phyloP scores from a whole-genome alignment of 129 eudicot genomes.

The Tanacetum coccineum region DNA sequence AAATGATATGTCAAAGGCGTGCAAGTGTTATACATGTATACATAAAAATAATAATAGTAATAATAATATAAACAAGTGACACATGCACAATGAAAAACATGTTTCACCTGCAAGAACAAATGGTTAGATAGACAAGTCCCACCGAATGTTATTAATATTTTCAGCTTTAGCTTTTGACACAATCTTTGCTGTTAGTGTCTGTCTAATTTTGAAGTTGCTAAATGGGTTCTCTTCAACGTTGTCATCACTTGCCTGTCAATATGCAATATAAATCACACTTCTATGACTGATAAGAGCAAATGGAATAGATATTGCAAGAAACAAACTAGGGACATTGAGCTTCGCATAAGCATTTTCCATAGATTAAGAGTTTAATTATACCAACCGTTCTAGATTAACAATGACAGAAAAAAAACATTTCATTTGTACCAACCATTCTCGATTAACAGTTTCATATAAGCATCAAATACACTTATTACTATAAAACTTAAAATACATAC shows the following conservation, averaged over 20 bases:
- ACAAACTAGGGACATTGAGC: too few species aligned
- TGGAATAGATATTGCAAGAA: neutral
- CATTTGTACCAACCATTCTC: too few species aligned
- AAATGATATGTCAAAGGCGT: neutral
- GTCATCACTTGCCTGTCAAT: conserved; percentile 58
- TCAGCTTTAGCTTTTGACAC: conserved; percentile 54
- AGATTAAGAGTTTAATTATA: too few species aligned
- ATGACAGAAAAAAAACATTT: too few species aligned
- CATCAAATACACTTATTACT: too few species aligned
- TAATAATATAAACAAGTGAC: neutral
- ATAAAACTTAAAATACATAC: too few species aligned
- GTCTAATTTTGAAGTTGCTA: conserved; percentile 57
- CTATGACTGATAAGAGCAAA: neutral
- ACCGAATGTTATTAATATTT: conserved; percentile 37
- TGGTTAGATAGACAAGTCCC: conserved; percentile 80
- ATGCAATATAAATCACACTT: conserved; percentile 6
- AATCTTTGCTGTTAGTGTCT: conserved; percentile 68
- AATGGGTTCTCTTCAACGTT: conserved; percentile 54
- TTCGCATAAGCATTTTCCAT: too few species aligned
- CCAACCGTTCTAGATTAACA: too few species aligned
- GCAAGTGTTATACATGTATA: neutral
- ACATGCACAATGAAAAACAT: conserved; percentile 10
- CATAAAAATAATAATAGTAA: neutral
- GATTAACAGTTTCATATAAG: too few species aligned
- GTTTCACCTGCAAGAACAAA: conserved; percentile 62